phyloP scores from a whole-genome alignment of 176 grass and related monocot genomes.

The Urochloa ruziziensis region DNA sequence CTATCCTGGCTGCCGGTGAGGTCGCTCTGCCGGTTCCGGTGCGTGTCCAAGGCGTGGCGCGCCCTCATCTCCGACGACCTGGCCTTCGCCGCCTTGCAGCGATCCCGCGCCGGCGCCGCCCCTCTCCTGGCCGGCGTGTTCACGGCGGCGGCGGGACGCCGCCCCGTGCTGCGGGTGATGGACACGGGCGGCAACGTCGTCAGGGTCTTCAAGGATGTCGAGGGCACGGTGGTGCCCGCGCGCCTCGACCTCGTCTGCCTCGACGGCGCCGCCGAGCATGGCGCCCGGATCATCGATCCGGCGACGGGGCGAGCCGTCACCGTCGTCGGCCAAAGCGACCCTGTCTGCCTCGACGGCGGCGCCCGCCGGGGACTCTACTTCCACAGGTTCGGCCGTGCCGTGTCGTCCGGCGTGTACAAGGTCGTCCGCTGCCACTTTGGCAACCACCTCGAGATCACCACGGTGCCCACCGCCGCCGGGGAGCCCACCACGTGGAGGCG shows the following conservation, averaged over 20 bases:
- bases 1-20: neutral
- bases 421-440: too few species aligned
- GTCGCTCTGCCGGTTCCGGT: neutral
- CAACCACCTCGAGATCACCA: neutral
- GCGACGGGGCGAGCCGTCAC: too few species aligned
- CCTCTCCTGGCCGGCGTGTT: neutral
- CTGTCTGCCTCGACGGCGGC: too few species aligned
- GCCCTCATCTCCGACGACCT: neutral
- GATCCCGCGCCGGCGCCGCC: neutral
- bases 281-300: too few species aligned
- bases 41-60: neutral
- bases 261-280: too few species aligned
- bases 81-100: neutral
- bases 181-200: too few species aligned
- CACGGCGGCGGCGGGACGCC: too few species aligned
- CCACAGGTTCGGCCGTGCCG: too few species aligned
- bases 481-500: neutral
- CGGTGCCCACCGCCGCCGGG: neutral
- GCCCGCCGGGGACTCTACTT: too few species aligned
- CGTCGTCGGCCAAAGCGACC: too few species aligned
- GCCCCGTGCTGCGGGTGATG: neutral
- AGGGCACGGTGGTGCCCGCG: neutral
- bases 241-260: neutral
- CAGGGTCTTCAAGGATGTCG: neutral
- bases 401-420: too few species aligned